Evolutionary conservation across 331 rosid species (phyloP).

Genomic region (Pyracantha coccinea): DNA sequence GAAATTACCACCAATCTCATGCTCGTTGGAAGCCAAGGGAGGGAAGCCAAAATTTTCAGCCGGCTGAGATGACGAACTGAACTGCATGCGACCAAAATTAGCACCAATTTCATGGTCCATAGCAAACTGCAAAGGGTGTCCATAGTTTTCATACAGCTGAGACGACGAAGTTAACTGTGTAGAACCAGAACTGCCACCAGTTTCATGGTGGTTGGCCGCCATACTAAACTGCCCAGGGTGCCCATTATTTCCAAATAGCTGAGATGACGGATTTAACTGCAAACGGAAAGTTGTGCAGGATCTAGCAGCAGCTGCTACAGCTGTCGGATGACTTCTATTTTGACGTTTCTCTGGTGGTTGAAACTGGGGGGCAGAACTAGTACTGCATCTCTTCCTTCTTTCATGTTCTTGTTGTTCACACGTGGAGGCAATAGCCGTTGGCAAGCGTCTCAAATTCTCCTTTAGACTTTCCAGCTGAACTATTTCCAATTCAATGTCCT

Average conservation of each 20-base stretch:
- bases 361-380: neutral
- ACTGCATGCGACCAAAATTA: neutral
- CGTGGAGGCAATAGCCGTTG: neutral
- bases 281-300: neutral
- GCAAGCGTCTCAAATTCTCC: constrained; percentile 1
- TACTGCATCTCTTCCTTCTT: neutral
- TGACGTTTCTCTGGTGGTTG: neutral
- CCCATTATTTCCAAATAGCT: neutral
- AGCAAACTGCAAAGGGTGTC: neutral
- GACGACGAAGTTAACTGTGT: neutral
- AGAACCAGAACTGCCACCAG: neutral
- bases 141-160: neutral
- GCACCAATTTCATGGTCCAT: neutral
- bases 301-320: neutral
- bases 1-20: neutral
- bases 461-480: constrained; percentile 13
- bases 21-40: neutral
- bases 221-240: neutral
- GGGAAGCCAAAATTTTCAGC: neutral
- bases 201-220: neutral
- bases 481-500: constrained; percentile 18
- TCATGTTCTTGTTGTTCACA: neutral
- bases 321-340: neutral
- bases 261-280: neutral
- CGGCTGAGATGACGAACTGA: neutral